These are phyloP conservation scores for Ascocoryne sarcoides DNA, from an alignment of 2,329 filamentous ascomycete species.

Conservation along the genomic window DNA sequence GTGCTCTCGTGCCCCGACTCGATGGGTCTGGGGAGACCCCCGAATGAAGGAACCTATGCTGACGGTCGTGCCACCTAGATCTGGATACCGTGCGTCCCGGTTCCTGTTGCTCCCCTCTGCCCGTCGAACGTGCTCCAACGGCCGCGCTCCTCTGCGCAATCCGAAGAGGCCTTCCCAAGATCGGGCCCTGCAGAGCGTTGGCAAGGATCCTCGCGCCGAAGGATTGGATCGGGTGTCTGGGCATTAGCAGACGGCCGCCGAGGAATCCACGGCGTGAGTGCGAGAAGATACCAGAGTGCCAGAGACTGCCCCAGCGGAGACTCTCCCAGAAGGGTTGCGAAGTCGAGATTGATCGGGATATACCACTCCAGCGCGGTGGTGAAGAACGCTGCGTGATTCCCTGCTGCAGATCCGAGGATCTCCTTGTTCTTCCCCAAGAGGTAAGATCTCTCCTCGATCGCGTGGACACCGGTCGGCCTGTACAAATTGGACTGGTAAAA, in stretches of 20 bases:
- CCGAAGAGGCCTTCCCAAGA: conserved; percentile 5
- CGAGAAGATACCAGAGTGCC: conserved; percentile 2
- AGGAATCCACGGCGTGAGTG: no score
- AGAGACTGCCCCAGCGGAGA: neutral
- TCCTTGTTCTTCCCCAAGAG: no score
- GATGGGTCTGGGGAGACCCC: no score
- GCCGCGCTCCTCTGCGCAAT: conserved; percentile 11
- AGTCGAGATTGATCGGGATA: no score
- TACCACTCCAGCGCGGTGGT: no score
- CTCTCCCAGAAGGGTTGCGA: no score
- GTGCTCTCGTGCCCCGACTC: conserved; percentile 1
- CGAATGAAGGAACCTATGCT: conserved; percentile 7
- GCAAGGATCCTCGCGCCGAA: conserved; percentile 7
- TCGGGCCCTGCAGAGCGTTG: neutral
- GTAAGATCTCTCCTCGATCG: no score
- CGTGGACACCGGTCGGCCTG: no score
- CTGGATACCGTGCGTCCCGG: conserved; percentile 8
- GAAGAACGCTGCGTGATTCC: no score
- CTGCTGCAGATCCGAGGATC: no score
- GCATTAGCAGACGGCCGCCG: no score
- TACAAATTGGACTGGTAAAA: no score
- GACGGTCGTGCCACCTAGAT: conserved; percentile 13
- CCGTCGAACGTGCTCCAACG: conserved; percentile 11
- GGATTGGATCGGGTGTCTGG: conserved; percentile 10
- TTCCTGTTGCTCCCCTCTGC: conserved; percentile 12